Percentiles rank a stretch among this genome's conserved stretches.
Evolutionary conservation across 345 rosid genomes (phyloP).

Genomic region (Eucalyptus paniculata): DNA sequence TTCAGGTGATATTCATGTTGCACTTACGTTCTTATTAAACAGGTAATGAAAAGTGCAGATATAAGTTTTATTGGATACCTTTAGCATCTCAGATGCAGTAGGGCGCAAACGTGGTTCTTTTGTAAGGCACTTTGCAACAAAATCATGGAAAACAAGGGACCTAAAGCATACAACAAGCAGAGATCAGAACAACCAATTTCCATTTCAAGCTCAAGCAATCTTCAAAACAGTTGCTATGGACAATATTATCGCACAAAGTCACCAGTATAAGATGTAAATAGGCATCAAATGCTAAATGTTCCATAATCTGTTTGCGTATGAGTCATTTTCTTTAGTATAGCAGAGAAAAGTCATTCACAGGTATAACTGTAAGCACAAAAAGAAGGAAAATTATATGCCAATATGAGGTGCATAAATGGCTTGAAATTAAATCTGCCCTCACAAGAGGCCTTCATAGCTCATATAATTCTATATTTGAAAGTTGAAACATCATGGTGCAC

Average conservation of each 20-base stretch:
- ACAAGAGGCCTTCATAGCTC: not conserved
- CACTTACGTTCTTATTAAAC: not conserved
- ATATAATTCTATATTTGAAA: not conserved
- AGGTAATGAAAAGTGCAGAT: not conserved
- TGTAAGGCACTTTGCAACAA: constrained; percentile 91
- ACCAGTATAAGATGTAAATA: not conserved
- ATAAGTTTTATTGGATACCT: constrained; percentile 30
- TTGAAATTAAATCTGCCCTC: not conserved
- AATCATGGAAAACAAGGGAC: constrained; percentile 98
- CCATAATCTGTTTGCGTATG: not conserved
- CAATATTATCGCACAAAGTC: not conserved
- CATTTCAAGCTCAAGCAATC: not conserved
- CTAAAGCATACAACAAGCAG: constrained; percentile 19
- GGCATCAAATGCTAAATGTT: not conserved
- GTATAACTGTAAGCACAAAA: not conserved
- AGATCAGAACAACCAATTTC: not conserved
- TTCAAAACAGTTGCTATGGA: not conserved
- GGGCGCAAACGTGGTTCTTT: constrained; percentile 96
- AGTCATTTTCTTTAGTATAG: not conserved
- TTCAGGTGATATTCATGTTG: not conserved
- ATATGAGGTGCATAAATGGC: not conserved
- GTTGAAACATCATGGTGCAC: not conserved
- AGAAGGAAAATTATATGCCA: not conserved
- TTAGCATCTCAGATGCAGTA: constrained; percentile 91
- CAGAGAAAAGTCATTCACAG: not conserved